Evolutionary conservation across 2,329 filamentous ascomycete species (phyloP).

Genomic region (Penicillium sp.): DNA sequence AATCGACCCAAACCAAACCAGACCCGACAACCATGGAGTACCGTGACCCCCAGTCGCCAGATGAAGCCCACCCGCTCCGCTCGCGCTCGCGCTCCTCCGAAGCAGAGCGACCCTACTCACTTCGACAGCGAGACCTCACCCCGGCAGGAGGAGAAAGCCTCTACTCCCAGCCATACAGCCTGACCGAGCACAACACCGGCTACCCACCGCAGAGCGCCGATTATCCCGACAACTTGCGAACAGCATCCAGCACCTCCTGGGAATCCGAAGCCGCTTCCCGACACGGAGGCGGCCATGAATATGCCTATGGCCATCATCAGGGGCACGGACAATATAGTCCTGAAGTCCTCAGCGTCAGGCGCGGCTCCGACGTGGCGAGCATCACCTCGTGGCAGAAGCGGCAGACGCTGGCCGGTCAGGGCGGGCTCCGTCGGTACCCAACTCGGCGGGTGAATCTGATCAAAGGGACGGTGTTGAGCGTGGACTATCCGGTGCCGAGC

Average conservation of each 20-base stretch:
- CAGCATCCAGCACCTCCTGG: neutral
- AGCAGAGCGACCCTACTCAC: neutral
- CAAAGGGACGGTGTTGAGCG: constrained; percentile 95
- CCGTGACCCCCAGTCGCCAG: neutral
- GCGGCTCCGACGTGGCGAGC: neutral
- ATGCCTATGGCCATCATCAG: neutral
- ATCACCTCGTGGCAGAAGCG: constrained; percentile 56
- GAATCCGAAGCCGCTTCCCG: neutral
- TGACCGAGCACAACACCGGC: neutral
- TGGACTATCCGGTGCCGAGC: constrained; percentile 95
- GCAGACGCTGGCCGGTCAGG: constrained; percentile 50
- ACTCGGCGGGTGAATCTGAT: constrained; percentile 98
- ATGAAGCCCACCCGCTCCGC: neutral
- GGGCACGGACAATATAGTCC: neutral
- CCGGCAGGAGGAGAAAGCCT: neutral
- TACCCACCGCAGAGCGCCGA: neutral
- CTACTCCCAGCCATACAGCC: neutral
- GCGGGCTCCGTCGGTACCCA: constrained; percentile 80
- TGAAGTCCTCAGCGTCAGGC: neutral
- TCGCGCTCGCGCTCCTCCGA: neutral
- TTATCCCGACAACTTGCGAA: neutral
- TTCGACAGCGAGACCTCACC: neutral
- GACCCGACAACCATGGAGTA: neutral
- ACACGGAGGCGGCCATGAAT: neutral
- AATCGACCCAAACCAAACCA: neutral